Percentiles rank a stretch among this genome's conserved stretches.
These are phyloP conservation scores for Colletotrichum navitas DNA, from an alignment of 2,329 filamentous ascomycete genomes.

Conservation along the genomic window DNA sequence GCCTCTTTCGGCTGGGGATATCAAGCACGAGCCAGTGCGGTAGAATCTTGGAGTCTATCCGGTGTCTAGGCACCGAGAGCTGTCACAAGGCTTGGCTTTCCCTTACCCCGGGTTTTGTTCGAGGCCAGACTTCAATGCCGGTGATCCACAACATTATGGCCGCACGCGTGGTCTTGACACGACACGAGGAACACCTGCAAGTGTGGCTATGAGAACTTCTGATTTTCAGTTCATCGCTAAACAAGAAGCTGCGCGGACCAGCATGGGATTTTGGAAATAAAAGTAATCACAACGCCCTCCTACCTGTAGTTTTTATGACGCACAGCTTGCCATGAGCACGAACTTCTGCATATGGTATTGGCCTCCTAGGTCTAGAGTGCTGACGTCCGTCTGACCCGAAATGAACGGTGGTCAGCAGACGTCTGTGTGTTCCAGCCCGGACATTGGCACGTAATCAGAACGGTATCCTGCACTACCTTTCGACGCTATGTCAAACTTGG, in stretches of 20 bases:
- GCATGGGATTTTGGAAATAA: background rate
- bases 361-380: conserved; percentile 10
- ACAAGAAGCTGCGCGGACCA: conserved; percentile 7
- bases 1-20: background rate
- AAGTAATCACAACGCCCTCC: background rate
- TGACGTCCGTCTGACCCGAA: conserved; percentile 1
- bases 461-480: conserved; percentile 6
- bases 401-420: background rate
- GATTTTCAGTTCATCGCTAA: background rate
- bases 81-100: conserved; percentile 5
- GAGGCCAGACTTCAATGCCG: background rate
- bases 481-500: background rate
- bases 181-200: background rate
- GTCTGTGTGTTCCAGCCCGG: conserved; percentile 21
- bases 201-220: background rate
- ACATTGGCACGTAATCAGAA: conserved; percentile 23
- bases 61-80: background rate
- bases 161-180: background rate
- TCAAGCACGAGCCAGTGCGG: background rate
- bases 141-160: background rate
- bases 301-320: background rate
- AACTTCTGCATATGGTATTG: background rate
- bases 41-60: background rate
- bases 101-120: background rate
- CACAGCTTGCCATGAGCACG: background rate